Evolutionary conservation across 2,329 filamentous ascomycete species (phyloP), one percentile per base, ranked within the genome.

Genomic region (Metarhizium sp.): DNA sequence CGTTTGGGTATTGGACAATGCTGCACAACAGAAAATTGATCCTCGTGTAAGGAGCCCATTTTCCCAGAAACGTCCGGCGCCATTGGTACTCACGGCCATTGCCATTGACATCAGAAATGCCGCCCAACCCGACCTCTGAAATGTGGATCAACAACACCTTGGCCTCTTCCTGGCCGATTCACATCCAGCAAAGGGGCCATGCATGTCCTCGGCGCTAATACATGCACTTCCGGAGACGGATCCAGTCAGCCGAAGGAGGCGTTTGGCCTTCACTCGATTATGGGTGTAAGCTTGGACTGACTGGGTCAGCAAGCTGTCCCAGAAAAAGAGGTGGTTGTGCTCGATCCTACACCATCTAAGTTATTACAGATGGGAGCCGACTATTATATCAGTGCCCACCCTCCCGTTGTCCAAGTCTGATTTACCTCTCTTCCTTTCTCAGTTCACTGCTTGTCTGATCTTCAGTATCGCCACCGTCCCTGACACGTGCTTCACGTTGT

Each of bases 311-410:
- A 16, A 11, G 10, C 8, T 18, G 42, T 45, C 18, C 42, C 53
- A 55, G 49, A 13, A 11, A n/a, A 38, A 45, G 30, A 34, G 7
- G 38, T 18, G n/a, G 34, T 50, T 8, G 34, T 20, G n/a, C 32
- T 46, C 48, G 48, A 49, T 55, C n/a, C 43, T 46, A 25, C 18
- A 46, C 20, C 43, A 46, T 46, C 43, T 6, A 25, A 25, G 25
- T 25, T 4, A 46, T 25, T n/a, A 18, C 6, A 34, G 2, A 40
- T 40, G 38, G 38, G 14, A 40, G 13, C 4, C 30, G 25, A 30
- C 30, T 36, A 36, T 50, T 59, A 59, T 59, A 57, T 57, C 54
- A 55, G 48, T 54, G 50, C 50, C 57, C 53, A 48, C 38, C 25
- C 40, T 52, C n/a, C 38, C 29, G 5, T 32, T 32, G 25, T 10